Base-by-base conservation (phyloP, 2,329 filamentous ascomycete genomes). In the Arthrobotrys sphaeroides region DNA sequence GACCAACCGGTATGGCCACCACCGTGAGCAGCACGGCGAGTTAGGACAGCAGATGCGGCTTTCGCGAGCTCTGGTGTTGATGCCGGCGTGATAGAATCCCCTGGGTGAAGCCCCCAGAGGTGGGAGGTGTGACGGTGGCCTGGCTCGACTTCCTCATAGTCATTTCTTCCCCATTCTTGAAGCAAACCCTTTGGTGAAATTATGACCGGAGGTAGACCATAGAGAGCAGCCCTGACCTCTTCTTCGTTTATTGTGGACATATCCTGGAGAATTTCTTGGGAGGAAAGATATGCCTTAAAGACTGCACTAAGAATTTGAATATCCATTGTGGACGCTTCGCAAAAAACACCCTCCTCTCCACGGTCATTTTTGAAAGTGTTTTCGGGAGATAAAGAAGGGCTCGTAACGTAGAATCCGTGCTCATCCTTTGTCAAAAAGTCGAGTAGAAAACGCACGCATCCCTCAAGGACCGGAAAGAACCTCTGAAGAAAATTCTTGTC, bases 1-100 rank as follows among this genome's bases (percentile, higher is more conserved):
- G 84, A 85, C 86, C 85, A 87, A 0, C 86, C 86, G 0, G 85
- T 87, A 60, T 85, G 83, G 0, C 84, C 85, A 3, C 84, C 83
- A 7, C 83, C 84, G 49, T 83, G 78, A n/a, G 80, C 77, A 5
- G 81, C 82, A n/a, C 80, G 80, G 2, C 79, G 72, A 16, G 79
- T 76, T 1, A 80, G 79, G 5, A 78, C 80, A 9, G 80, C 81
- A 0, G 82, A 82, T 3, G 81, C 80, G 0, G 78, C 77, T 67
- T 76, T 57, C 5, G 77, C 69, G 20, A 77, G 67, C 3, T 62
- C 61, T 7, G 78, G 74, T 9, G 81, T 81, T 3, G 72, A 74
- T 0, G 78, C 61, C 2, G 80, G 81, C 1, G 81, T 81, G n/a
- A 85, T 84, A 1, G 78, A 73, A 4, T 80, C 81, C 0, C 84